These are phyloP conservation scores for Parsonsia alboflavescens DNA, from an alignment of 257 asterid genomes.

Conservation along the genomic window DNA sequence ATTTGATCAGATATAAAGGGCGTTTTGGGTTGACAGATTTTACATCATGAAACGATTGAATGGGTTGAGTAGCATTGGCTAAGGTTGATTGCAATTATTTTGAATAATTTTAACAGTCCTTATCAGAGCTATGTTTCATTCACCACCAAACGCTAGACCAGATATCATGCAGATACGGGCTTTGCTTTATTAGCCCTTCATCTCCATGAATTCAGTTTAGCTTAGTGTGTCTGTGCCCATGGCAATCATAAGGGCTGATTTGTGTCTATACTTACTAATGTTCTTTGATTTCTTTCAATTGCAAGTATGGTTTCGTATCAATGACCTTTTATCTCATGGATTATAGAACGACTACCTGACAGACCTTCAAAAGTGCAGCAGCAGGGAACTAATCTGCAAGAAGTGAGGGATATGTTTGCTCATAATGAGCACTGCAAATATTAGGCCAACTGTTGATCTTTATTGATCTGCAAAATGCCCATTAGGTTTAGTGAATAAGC, in stretches of 20 bases:
- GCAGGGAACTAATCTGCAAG: slow-evolving; percentile 43
- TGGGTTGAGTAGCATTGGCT: too few relatives aligned
- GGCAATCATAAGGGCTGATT: slow-evolving; percentile 46
- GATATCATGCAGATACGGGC: slow-evolving; percentile 99
- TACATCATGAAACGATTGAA: too few relatives aligned
- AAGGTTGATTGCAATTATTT: too few relatives aligned
- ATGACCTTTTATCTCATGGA: slow-evolving; percentile 68
- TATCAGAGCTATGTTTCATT: slow-evolving; percentile 74
- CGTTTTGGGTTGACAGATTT: too few relatives aligned
- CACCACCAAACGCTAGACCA: slow-evolving; percentile 86
- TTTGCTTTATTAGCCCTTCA: slow-evolving; percentile 88
- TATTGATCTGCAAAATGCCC: too few relatives aligned
- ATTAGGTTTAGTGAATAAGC: too few relatives aligned
- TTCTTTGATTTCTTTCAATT: slow-evolving; percentile 22
- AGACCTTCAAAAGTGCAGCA: slow-evolving; percentile 66
- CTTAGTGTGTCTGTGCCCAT: slow-evolving; percentile 62
- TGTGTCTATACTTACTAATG: slow-evolving; percentile 31
- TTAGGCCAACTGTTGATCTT: too few relatives aligned
- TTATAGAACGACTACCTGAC: slow-evolving; percentile 83
- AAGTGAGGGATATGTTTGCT: slow-evolving; percentile 31
- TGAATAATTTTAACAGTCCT: slow-evolving; percentile 66
- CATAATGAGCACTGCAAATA: not conserved
- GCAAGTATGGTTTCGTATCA: slow-evolving; percentile 98
- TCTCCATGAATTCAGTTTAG: slow-evolving; percentile 82
- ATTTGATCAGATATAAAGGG: too few relatives aligned